These are phyloP conservation scores for Cucurbita ficifolia DNA, from an alignment of 306 rosid species.

Conservation along the genomic window DNA sequence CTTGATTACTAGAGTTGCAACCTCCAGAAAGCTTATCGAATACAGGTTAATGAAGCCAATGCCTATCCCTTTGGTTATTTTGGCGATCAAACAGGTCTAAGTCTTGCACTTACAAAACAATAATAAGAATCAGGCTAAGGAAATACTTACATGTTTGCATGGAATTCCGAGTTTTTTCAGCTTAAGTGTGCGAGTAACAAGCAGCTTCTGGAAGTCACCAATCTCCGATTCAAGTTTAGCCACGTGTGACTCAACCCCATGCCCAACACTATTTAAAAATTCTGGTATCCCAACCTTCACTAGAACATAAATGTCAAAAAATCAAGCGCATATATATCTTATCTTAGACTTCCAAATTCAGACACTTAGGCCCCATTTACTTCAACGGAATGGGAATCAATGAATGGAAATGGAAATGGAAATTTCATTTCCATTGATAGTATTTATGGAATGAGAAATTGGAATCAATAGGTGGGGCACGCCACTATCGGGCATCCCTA, in stretches of 20 bases:
- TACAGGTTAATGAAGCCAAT: background rate
- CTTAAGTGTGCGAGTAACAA: conserved; percentile 64
- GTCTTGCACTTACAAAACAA: background rate
- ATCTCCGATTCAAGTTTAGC: conserved; percentile 67
- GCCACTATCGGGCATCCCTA: background rate
- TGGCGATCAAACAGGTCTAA: background rate
- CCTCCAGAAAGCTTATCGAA: background rate
- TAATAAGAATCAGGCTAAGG: background rate
- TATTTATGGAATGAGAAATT: too few species aligned
- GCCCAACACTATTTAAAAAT: conserved; percentile 66
- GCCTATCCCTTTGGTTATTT: background rate
- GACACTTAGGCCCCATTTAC: background rate
- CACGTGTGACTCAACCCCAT: conserved; percentile 62
- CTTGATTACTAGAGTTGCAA: background rate
- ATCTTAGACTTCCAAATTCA: background rate
- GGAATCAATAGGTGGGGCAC: background rate
- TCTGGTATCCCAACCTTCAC: conserved; percentile 80
- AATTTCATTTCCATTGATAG: background rate
- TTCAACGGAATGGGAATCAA: background rate
- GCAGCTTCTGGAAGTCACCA: conserved; percentile 68
- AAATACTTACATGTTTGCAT: conserved; percentile 53
- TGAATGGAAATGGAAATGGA: background rate
- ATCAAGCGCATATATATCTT: background rate
- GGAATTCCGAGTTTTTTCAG: conserved; percentile 75
- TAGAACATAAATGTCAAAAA: conserved; percentile 17